Percentiles rank a stretch among this genome's conserved stretches.
These are phyloP conservation scores for Leccinum ochraceum DNA, from an alignment of 768 basidiomycete species.

Conservation along the genomic window DNA sequence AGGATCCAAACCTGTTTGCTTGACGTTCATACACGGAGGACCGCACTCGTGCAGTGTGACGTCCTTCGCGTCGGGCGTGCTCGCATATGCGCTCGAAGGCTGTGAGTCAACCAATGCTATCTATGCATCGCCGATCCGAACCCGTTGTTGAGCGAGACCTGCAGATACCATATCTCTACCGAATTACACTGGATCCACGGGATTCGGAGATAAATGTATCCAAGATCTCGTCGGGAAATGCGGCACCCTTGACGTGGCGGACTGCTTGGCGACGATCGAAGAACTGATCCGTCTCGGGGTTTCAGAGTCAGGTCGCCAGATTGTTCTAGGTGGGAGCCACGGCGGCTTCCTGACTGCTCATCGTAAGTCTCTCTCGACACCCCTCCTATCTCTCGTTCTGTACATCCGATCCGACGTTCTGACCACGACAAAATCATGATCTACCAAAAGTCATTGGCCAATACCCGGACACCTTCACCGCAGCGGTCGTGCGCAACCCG, in stretches of 20 bases:
- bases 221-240: slow-evolving; percentile 56
- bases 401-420: neutral
- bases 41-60: slow-evolving; percentile 55
- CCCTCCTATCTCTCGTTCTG: neutral
- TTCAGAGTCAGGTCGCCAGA: slow-evolving; percentile 50
- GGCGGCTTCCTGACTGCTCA: slow-evolving; percentile 66
- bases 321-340: slow-evolving; percentile 68
- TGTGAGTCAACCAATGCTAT: slow-evolving; percentile 43
- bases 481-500: slow-evolving; percentile 66
- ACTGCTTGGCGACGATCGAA: slow-evolving; percentile 55
- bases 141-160: neutral
- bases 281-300: slow-evolving; percentile 53
- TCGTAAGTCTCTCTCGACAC: neutral
- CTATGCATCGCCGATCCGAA: neutral
- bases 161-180: slow-evolving; percentile 59
- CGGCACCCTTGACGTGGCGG: slow-evolving; percentile 64
- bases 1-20: slow-evolving; percentile 41
- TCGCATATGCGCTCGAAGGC: slow-evolving; percentile 56
- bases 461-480: slow-evolving; percentile 60
- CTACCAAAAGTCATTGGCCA: slow-evolving; percentile 51
- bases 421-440: neutral
- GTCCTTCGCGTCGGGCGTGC: slow-evolving; percentile 44
- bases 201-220: slow-evolving; percentile 65
- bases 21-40: slow-evolving; percentile 63
- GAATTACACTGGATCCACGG: slow-evolving; percentile 69